Conservation (phyloP, 2,329 filamentous ascomycete species). For the Xylaria sp. region DNA sequence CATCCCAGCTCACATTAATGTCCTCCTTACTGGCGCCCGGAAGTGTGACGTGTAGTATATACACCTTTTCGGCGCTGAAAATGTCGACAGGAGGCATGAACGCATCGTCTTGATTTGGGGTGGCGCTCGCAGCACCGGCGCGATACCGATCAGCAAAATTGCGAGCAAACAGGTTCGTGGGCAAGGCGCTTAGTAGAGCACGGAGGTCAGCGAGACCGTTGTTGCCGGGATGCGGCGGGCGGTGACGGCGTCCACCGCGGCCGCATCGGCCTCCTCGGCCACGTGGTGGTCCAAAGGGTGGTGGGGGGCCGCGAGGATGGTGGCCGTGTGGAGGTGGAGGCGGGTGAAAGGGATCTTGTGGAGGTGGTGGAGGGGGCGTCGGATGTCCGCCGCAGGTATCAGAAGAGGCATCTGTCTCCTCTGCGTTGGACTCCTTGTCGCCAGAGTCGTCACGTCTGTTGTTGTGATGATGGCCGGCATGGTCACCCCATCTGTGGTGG, state of each 20-base stretch:
- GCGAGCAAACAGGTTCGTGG: slow-evolving; percentile 56
- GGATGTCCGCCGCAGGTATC: slow-evolving; percentile 34
- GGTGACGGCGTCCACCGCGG: slow-evolving; percentile 35
- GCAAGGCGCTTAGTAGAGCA: slow-evolving; percentile 54
- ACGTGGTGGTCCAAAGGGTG: slow-evolving; percentile 34
- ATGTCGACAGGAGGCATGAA: slow-evolving; percentile 78
- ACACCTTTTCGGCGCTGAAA: slow-evolving; percentile 74
- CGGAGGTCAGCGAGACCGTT: slow-evolving; percentile 52
- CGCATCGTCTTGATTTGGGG: slow-evolving; percentile 46
- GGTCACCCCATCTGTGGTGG: not conserved
- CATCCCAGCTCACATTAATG: slow-evolving; percentile 79
- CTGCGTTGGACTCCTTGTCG: slow-evolving; percentile 48
- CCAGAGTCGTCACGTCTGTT: slow-evolving; percentile 41
- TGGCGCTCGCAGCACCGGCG: slow-evolving; percentile 37
- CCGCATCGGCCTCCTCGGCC: slow-evolving; percentile 39
- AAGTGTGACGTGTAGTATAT: slow-evolving; percentile 78
- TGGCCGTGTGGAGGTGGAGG: slow-evolving; percentile 34
- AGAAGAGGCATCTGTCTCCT: slow-evolving; percentile 50
- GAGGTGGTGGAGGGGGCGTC: slow-evolving; percentile 36
- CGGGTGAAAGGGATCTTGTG: slow-evolving; percentile 38
- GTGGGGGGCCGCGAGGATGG: slow-evolving; percentile 41
- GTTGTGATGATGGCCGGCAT: slow-evolving; percentile 33
- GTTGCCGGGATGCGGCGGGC: slow-evolving; percentile 40
- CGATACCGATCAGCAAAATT: slow-evolving; percentile 51
- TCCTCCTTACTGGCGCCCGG: slow-evolving; percentile 84